Evolutionary conservation across 2,329 filamentous ascomycete genomes (phyloP), one percentile per base, ranked within the genome.

Genomic region (Fusarium tuaranense): DNA sequence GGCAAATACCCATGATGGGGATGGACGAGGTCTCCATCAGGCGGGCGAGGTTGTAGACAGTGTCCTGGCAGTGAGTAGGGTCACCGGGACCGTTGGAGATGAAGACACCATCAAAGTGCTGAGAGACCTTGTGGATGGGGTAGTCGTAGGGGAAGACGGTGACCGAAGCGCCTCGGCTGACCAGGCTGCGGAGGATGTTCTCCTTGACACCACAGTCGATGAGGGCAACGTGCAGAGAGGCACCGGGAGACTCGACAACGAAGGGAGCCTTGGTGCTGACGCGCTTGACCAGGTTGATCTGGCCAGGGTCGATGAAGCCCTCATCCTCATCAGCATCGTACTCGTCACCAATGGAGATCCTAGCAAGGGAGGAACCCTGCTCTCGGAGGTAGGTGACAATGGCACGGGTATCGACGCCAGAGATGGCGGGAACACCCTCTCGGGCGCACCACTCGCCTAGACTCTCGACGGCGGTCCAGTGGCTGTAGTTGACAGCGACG

Each of bases 171-270:
- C 97, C 97, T 74, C 97, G 95, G 85, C 90, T 92, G 81, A 98
- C 95, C 70, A 99, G 89, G 83, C 94, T 97, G 81, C 97, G 95
- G 70, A 99, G 92, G 80, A 99, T 99, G 88, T 99, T 99, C 90
- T 99, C 97, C 91, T 99, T 99, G 78, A 98, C 97, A 88, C 97
- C 97, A 81, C 97, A 99, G 86, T 99, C 97, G 82, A 99, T 93
- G 78, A 99, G 90, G 69, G 96, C 97, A 78, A 99, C 91, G 86
- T 99, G 97, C 83, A 94, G 92, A 80, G 93, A 91, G 74, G 96
- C 95, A 76, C 93, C 90, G 36, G 92, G 90, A 62, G 95, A 95
- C 83, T 94, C 93, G 76, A 98, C 93, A 80, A 98, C 95, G 88
- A 98, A 99, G 48, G 97, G 97, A 74, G 95, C 94, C 88, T 99